phyloP scores from a whole-genome alignment of 805 yeast genomes.

The Teunomyces gatunensis region DNA sequence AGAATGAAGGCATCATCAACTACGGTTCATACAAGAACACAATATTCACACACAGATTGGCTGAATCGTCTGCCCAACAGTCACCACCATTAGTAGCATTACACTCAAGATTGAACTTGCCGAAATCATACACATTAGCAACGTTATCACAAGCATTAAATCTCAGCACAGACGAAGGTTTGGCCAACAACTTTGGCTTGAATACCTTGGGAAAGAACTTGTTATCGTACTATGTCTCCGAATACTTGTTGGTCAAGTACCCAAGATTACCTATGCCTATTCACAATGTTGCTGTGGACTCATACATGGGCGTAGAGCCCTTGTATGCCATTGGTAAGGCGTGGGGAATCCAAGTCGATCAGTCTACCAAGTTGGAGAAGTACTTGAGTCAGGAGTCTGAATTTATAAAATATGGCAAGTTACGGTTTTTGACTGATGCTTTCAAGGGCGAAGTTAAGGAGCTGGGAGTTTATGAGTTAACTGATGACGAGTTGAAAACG shows the following conservation, averaged over 20 bases:
- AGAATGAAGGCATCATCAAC: constrained; percentile 21
- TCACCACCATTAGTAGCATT: constrained; percentile 76
- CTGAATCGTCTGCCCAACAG: constrained; percentile 47
- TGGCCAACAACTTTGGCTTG: constrained; percentile 74
- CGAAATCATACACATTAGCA: constrained; percentile 53
- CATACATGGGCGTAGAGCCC: constrained; percentile 67
- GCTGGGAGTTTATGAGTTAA: constrained; percentile 50
- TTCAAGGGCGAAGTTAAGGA: constrained; percentile 32
- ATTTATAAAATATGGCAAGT: constrained; percentile 65
- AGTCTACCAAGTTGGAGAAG: constrained; percentile 59
- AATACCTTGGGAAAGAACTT: constrained; percentile 80
- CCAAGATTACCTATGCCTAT: constrained; percentile 89
- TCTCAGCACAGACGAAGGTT: constrained; percentile 41
- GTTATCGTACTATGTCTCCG: constrained; percentile 71
- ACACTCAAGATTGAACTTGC: constrained; percentile 71
- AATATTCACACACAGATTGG: constrained; percentile 43
- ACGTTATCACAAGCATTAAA: constrained; percentile 82
- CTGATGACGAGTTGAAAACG: constrained; percentile 20
- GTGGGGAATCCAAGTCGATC: constrained; percentile 91
- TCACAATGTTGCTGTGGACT: constrained; percentile 69
- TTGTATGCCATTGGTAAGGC: constrained; percentile 63
- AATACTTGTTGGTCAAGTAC: constrained; percentile 67
- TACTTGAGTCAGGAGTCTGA: constrained; percentile 67
- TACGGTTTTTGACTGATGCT: constrained; percentile 46
- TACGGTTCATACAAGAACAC: constrained; percentile 41